Percentiles rank a stretch among this genome's conserved stretches.
Evolutionary conservation across 164 flowering plant genomes (phyloP).

Genomic region (Saururus chinensis): DNA sequence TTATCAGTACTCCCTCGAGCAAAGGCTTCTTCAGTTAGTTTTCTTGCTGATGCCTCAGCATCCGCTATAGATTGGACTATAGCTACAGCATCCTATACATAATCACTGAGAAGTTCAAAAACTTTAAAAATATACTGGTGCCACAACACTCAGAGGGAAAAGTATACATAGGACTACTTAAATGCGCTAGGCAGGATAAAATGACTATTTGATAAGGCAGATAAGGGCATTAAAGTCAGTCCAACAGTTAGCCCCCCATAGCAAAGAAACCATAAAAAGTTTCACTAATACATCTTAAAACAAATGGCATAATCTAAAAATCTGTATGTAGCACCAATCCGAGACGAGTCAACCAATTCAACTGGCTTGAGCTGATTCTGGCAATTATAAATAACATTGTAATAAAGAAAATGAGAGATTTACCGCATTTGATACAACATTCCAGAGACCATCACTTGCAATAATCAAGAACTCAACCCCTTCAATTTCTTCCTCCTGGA

Average conservation of each 20-base stretch:
- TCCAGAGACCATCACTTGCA: constrained; percentile 95
- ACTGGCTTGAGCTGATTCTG: too few species aligned
- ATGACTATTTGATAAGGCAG: background rate
- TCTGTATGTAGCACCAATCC: background rate
- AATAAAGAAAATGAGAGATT: background rate
- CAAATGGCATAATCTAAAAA: background rate
- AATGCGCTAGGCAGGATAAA: too few species aligned
- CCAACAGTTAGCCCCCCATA: background rate
- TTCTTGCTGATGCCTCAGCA: constrained; percentile 58
- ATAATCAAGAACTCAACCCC: constrained; percentile 64
- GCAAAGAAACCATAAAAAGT: background rate
- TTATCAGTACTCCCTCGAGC: constrained; percentile 62
- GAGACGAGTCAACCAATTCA: too few species aligned
- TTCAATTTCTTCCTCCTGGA: constrained; percentile 68
- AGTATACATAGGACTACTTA: background rate
- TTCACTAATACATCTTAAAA: background rate
- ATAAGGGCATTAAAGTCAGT: background rate
- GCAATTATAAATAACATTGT: too few species aligned
- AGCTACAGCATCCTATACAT: constrained; percentile 54
- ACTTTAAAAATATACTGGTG: too few species aligned
- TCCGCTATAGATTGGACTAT: constrained; percentile 38
- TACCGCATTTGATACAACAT: constrained; percentile 72
- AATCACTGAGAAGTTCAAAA: background rate
- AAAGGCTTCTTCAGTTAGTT: constrained; percentile 53
- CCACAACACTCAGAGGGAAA: background rate